Percentiles rank a stretch among this genome's conserved stretches.
These are phyloP conservation scores for Gossypium raimondii DNA, from an alignment of 345 rosid species.

Conservation along the genomic window DNA sequence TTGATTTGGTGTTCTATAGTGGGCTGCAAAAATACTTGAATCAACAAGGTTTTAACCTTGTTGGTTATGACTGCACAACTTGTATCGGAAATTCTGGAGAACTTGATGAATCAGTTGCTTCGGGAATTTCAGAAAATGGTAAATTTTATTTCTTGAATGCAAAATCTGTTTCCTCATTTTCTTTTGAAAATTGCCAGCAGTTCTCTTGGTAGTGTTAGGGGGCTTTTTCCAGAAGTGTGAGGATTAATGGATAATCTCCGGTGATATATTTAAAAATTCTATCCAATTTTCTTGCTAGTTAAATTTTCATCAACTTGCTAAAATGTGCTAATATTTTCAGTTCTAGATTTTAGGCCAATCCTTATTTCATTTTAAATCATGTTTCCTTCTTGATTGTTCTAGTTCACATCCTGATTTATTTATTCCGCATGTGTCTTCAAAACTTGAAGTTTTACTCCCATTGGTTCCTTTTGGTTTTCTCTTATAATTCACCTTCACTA, in stretches of 20 bases:
- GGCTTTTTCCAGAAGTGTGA: not conserved
- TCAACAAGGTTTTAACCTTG: constrained; percentile 46
- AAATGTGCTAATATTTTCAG: not conserved
- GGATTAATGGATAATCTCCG: not conserved
- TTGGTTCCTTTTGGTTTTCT: not conserved
- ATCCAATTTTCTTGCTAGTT: not conserved
- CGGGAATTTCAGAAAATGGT: constrained; percentile 96
- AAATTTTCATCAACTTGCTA: not conserved
- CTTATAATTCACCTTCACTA: not conserved
- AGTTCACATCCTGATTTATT: not conserved
- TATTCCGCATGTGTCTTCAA: not conserved
- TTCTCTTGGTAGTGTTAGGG: not conserved
- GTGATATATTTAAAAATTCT: not conserved
- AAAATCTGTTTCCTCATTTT: not conserved
- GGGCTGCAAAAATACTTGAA: constrained; percentile 66
- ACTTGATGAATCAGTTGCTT: constrained; percentile 82
- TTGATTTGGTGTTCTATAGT: constrained; percentile 34
- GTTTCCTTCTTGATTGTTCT: not conserved
- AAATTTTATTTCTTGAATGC: not conserved
- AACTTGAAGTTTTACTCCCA: not conserved
- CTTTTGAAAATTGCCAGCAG: not conserved
- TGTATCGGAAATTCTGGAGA: constrained; percentile 99
- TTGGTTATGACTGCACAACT: constrained; percentile 83
- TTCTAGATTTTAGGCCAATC: not conserved
- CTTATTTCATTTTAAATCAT: not conserved